These are phyloP conservation scores for Hyphodiscus hymeniophilus DNA, from an alignment of 495 filamentous ascomycete species.

Conservation along the genomic window DNA sequence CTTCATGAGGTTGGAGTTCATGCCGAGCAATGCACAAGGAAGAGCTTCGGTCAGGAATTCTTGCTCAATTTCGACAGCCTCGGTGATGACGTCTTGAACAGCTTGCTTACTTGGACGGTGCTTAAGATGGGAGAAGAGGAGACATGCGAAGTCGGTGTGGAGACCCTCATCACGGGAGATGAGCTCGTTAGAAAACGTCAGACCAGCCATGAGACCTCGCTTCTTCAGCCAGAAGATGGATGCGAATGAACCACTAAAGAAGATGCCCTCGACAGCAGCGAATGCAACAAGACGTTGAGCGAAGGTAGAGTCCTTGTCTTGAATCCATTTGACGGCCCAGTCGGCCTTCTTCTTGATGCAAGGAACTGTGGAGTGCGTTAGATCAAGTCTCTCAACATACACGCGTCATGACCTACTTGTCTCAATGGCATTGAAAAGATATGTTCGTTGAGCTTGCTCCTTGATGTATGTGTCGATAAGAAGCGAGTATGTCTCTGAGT, in stretches of 20 bases:
- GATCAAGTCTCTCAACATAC: not conserved
- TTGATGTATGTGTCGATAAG: slow-evolving; percentile 99
- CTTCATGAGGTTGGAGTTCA: slow-evolving; percentile 97
- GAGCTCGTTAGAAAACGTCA: slow-evolving; percentile 99
- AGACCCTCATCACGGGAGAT: slow-evolving; percentile 99
- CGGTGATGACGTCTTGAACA: slow-evolving; percentile 80
- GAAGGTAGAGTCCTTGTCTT: slow-evolving; percentile 86
- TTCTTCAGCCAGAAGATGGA: slow-evolving; percentile 99
- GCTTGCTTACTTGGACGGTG: slow-evolving; percentile 75
- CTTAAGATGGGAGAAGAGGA: slow-evolving; percentile 92
- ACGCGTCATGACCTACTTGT: slow-evolving; percentile 55
- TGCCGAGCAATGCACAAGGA: slow-evolving; percentile 84
- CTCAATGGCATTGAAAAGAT: slow-evolving; percentile 97
- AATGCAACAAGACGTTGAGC: slow-evolving; percentile 94
- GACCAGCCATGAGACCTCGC: slow-evolving; percentile 95
- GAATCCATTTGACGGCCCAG: slow-evolving; percentile 94
- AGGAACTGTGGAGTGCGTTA: slow-evolving; percentile 52
- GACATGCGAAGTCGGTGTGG: slow-evolving; percentile 97
- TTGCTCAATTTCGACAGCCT: slow-evolving; percentile 91
- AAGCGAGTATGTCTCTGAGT: slow-evolving; percentile 98
- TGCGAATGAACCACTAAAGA: slow-evolving; percentile 98
- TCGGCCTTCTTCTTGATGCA: slow-evolving; percentile 97
- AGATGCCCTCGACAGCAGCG: slow-evolving; percentile 97
- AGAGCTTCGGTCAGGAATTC: slow-evolving; percentile 97
- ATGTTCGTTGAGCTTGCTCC: slow-evolving; percentile 89